Percentiles rank a stretch among this genome's conserved stretches.
phyloP scores from a whole-genome alignment of 225 moss, liverwort and hornwort species.

The Sphagnum contortum region DNA sequence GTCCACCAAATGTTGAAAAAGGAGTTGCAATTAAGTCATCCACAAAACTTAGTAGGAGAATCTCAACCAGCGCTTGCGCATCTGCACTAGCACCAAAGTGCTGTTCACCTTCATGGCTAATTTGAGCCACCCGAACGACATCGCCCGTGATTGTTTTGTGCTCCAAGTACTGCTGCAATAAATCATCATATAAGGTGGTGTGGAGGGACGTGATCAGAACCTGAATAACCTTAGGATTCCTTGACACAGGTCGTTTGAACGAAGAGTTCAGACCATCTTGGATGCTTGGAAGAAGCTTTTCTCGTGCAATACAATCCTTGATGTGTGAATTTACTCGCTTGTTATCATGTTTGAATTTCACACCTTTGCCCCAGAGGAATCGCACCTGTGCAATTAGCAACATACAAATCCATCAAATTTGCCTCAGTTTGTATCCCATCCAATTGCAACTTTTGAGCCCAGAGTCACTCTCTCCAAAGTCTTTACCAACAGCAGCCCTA shows the following conservation, averaged over 20 bases:
- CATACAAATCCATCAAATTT: background rate
- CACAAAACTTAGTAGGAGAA: conserved; percentile 33
- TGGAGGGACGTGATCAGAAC: conserved; percentile 37
- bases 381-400: conserved; percentile 19
- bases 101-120: conserved; percentile 23
- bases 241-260: background rate
- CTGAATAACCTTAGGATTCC: conserved; percentile 4
- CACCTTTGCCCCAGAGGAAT: conserved; percentile 30
- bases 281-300: conserved; percentile 30
- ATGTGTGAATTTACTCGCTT: conserved; percentile 41
- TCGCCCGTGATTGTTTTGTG: conserved; percentile 10
- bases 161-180: conserved; percentile 13
- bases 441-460: background rate
- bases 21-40: conserved; percentile 38
- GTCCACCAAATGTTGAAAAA: conserved; percentile 38
- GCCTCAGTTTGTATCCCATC: too few relatives aligned
- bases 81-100: conserved; percentile 22
- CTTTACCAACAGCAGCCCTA: background rate
- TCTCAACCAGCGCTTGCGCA: conserved; percentile 28
- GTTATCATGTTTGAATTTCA: conserved; percentile 28
- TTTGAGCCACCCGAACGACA: conserved; percentile 23
- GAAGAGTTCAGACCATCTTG: too few relatives aligned
- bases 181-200: conserved; percentile 26
- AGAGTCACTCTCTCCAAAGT: background rate
- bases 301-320: conserved; percentile 22